Percentiles rank a stretch among this genome's conserved stretches.
These are phyloP conservation scores for Cryphonectria parasitica DNA, from an alignment of 2,329 filamentous ascomycete species.

Conservation along the genomic window DNA sequence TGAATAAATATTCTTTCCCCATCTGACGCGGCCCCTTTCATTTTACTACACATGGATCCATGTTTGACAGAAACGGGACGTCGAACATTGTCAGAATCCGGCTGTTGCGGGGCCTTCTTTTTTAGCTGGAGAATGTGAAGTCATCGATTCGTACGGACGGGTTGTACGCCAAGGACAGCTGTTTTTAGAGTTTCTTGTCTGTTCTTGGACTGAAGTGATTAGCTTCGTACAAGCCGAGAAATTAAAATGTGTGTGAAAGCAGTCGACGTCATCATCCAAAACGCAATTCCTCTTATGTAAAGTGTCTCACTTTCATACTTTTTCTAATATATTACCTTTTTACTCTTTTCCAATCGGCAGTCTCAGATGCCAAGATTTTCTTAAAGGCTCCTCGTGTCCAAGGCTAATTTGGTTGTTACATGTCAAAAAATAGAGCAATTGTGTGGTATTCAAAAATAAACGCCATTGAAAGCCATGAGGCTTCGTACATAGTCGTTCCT, in stretches of 20 bases:
- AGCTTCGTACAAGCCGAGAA: neutral
- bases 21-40: too few species aligned
- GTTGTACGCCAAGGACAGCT: too few species aligned
- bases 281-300: neutral
- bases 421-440: too few species aligned
- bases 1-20: neutral
- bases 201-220: neutral
- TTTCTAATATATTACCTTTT: neutral
- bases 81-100: neutral
- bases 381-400: too few species aligned
- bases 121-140: conserved; percentile 9
- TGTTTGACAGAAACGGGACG: neutral
- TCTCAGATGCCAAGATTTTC: too few species aligned
- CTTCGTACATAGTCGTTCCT: too few species aligned
- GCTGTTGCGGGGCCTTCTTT: neutral
- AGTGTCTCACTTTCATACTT: neutral
- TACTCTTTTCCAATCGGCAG: too few species aligned
- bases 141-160: conserved; percentile 15
- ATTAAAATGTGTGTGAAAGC: neutral
- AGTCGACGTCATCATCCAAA: neutral
- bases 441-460: too few species aligned
- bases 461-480: too few species aligned
- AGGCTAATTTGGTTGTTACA: too few species aligned
- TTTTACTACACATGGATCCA: neutral
- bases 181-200: neutral